Base-by-base conservation (phyloP, 2,329 filamentous ascomycete species). In the Aspergillus pseudonomiae region DNA sequence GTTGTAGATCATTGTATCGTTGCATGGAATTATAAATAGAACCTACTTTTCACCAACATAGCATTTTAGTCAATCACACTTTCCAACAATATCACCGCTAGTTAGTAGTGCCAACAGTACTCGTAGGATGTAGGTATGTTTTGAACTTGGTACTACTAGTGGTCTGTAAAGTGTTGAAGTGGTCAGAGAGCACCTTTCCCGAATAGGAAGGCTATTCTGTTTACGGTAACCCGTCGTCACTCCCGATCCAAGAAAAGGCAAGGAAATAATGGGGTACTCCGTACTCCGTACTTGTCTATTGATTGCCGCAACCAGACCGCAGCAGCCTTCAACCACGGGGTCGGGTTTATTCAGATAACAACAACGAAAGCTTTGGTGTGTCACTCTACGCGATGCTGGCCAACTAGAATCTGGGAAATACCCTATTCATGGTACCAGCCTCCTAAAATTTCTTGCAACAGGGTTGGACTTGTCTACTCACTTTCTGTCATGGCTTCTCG, bases 401-500 rank as follows among this genome's bases (percentile, higher is more conserved):
- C 30, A 48, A 57, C 57, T 63, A 60, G 41, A 12, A 32, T 55
- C 6, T 39, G n/a, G 34, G 32, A 55, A 55, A 26, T 57, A 26
- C 16, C 53, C 46, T 54, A 16, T 24, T 30, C n/a, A 32, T 55
- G n/a, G 24, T 39, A 46, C 56, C 50, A 57, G 39, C 30, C 28
- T 54, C 26, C 19, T 43, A 32, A 28, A 39, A n/a, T 36, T 62
- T 48, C 52, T 46, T 63, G 41, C 58, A 16, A 67, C 62, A 11
- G 34, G 32, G 34, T 36, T 39, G 48, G 19, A 34, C n/a, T 41
- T 41, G 16, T n/a, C n/a, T 24, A 26, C 30, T 36, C 24, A 39
- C 21, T 34, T 39, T 53, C 61, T 61, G 59, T 67, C 59, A 78
- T 77, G 75, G 73, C 73, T 70, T 77, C 75, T 74, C 74, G 75